Conservation (phyloP, 352 stramenopile species). For the Aphanomyces invadans region DNA sequence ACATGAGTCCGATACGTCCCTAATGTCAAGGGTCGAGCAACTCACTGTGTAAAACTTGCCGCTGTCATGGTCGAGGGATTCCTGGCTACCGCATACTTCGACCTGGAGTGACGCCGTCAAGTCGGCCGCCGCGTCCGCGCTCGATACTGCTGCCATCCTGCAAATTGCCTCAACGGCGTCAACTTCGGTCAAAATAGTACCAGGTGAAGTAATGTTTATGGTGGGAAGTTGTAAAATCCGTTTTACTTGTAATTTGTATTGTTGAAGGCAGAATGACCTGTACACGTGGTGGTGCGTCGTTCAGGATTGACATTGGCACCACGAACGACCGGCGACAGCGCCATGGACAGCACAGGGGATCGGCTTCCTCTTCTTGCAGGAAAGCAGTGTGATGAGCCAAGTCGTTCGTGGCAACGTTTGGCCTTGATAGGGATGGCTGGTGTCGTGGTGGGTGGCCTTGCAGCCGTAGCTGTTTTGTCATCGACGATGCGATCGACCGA, state of each 20-base stretch:
- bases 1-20: constrained; percentile 12
- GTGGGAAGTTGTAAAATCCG: background rate
- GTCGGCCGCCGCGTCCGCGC: background rate
- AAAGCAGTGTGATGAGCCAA: too few relatives aligned
- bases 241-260: too few relatives aligned
- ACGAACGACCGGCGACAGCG: too few relatives aligned
- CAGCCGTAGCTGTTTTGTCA: background rate
- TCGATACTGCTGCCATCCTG: background rate
- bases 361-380: background rate
- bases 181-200: background rate
- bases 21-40: too few relatives aligned
- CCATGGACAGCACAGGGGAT: background rate
- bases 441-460: background rate
- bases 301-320: too few relatives aligned
- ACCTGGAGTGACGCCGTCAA: constrained; percentile 27
- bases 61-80: constrained; percentile 76
- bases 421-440: background rate
- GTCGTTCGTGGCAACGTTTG: background rate
- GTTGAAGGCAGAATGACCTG: too few relatives aligned
- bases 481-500: background rate
- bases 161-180: constrained; percentile 5
- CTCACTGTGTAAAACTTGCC: constrained; percentile 80
- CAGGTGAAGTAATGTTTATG: background rate
- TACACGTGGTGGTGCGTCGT: too few relatives aligned
- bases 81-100: constrained; percentile 66